Evolutionary conservation across 306 rosid genomes (phyloP).

Genomic region (Casuarina cunninghamiana): DNA sequence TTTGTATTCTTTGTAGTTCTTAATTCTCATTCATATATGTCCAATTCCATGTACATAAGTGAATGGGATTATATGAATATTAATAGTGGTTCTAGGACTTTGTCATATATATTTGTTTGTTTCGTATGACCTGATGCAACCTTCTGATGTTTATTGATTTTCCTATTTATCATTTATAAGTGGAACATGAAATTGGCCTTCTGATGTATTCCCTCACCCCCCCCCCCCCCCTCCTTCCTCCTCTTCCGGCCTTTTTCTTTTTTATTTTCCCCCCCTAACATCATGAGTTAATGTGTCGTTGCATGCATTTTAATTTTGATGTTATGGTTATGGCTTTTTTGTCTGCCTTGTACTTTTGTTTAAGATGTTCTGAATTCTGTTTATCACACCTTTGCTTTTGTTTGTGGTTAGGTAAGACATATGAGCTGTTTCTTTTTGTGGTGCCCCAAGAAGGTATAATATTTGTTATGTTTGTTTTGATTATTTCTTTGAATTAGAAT

Average conservation of each 20-base stretch:
- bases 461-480: slow-evolving; percentile 12
- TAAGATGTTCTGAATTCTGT: neutral
- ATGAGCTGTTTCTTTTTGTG: slow-evolving; percentile 14
- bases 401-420: slow-evolving; percentile 15
- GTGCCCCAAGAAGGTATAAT: slow-evolving; percentile 21
- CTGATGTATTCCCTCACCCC: neutral
- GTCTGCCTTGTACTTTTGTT: neutral
- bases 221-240: no score
- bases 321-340: neutral
- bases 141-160: neutral
- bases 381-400: slow-evolving; percentile 6
- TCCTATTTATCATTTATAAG: neutral
- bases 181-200: neutral
- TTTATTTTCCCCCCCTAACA: neutral
- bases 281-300: neutral
- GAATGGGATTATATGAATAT: neutral
- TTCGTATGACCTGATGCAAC: neutral
- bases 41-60: neutral
- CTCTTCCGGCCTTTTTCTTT: no score
- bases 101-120: neutral
- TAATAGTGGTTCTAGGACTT: neutral
- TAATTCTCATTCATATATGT: neutral
- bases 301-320: neutral
- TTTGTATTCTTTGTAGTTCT: neutral
- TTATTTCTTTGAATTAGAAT: slow-evolving; percentile 21